phyloP scores from a whole-genome alignment of 2,329 filamentous ascomycete species.

The Botrytis hyacinthi region DNA sequence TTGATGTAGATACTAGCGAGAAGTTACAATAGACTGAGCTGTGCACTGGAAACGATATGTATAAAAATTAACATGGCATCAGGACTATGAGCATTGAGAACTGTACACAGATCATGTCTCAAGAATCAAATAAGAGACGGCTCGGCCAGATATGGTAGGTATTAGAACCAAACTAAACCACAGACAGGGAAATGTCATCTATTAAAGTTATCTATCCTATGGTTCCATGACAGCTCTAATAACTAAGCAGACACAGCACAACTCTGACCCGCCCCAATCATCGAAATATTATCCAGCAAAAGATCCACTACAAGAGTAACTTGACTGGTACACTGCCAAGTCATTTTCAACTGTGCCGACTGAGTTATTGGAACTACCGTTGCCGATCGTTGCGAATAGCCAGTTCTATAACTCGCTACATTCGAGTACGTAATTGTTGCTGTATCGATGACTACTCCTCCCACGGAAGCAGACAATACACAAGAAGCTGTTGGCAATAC shows the following conservation, averaged over 20 bases:
- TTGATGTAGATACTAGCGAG: background rate
- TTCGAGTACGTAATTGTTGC: background rate
- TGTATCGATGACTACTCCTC: background rate
- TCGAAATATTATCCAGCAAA: background rate
- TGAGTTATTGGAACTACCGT: background rate
- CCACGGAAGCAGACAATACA: background rate
- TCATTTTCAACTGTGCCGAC: background rate
- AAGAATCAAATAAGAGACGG: background rate
- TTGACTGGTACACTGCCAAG: background rate
- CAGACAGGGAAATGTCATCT: background rate
- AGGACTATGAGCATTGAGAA: background rate
- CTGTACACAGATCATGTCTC: background rate
- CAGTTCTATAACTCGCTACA: background rate
- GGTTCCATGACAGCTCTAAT: background rate
- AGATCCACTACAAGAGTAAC: fast-evolving
- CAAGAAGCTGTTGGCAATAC: background rate
- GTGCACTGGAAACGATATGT: background rate
- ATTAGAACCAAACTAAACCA: background rate
- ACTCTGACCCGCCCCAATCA: background rate
- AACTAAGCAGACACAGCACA: background rate
- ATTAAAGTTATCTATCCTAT: background rate
- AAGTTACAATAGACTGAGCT: background rate
- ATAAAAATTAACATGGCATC: fast-evolving
- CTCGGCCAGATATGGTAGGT: background rate
- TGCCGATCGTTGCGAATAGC: background rate